A percentile compares a stretch with the other conserved stretches of the same genome.
phyloP scores from a whole-genome alignment of 257 asterid genomes.

The Buddleja alternifolia region DNA sequence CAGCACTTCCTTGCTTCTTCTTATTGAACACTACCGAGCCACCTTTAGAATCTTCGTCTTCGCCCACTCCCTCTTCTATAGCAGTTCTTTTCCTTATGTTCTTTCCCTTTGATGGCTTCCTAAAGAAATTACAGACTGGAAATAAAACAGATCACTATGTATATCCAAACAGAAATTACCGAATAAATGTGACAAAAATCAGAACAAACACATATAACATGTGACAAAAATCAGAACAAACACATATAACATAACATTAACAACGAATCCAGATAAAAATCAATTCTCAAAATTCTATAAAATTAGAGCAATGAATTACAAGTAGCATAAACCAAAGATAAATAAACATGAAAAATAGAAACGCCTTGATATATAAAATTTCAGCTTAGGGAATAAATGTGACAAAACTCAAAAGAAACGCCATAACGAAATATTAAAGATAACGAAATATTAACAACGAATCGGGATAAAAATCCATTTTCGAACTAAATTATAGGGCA shows the following conservation, averaged over 20 bases:
- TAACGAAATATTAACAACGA: too few relatives aligned
- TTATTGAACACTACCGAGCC: slow-evolving; percentile 51
- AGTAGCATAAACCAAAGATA: too few relatives aligned
- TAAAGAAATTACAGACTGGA: slow-evolving; percentile 83
- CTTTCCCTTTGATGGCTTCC: slow-evolving; percentile 76
- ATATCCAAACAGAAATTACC: background rate
- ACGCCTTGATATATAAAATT: too few relatives aligned
- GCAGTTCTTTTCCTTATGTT: slow-evolving; percentile 75
- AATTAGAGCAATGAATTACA: too few relatives aligned
- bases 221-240: background rate
- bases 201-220: background rate
- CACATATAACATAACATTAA: background rate
- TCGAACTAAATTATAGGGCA: too few relatives aligned
- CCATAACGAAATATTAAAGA: too few relatives aligned
- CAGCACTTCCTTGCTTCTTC: slow-evolving; percentile 56
- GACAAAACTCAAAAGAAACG: too few relatives aligned
- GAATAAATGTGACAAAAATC: background rate
- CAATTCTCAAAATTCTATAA: slow-evolving; percentile 11
- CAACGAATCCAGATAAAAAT: background rate
- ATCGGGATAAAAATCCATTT: too few relatives aligned
- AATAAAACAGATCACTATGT: slow-evolving; percentile 20
- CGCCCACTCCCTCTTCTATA: slow-evolving; percentile 54
- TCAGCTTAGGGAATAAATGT: too few relatives aligned
- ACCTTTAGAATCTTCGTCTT: slow-evolving; percentile 54
- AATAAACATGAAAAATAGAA: too few relatives aligned